These are phyloP conservation scores for Cucurbitaria berberidis DNA, from an alignment of 2,329 filamentous ascomycete genomes.

Conservation along the genomic window DNA sequence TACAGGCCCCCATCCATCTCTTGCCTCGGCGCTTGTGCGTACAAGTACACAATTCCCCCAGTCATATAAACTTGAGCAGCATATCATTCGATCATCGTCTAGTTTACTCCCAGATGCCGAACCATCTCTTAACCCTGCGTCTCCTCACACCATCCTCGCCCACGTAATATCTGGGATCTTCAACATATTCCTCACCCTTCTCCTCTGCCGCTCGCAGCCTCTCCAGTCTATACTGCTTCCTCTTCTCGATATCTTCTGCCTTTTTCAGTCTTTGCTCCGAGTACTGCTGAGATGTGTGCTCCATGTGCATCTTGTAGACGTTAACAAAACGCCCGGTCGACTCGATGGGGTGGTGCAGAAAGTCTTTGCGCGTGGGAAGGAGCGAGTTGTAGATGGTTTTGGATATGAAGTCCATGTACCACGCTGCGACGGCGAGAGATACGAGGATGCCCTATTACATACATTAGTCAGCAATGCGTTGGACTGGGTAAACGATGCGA, in stretches of 20 bases:
- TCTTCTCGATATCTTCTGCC: slow-evolving; percentile 86
- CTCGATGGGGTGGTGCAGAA: slow-evolving; percentile 71
- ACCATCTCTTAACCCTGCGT: slow-evolving; percentile 76
- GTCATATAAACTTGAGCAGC: too few species aligned
- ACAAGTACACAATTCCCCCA: too few species aligned
- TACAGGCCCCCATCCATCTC: not conserved
- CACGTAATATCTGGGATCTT: slow-evolving; percentile 47
- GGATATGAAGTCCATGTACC: slow-evolving; percentile 77
- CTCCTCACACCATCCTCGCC: slow-evolving; percentile 51
- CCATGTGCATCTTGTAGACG: slow-evolving; percentile 77
- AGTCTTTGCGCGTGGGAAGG: slow-evolving; percentile 72
- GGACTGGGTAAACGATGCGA: not conserved
- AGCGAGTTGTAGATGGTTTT: slow-evolving; percentile 82
- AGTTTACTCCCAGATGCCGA: slow-evolving; percentile 72
- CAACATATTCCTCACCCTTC: slow-evolving; percentile 44
- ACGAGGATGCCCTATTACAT: slow-evolving; percentile 66
- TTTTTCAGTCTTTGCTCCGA: slow-evolving; percentile 74
- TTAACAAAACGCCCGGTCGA: slow-evolving; percentile 70
- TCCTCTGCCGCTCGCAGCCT: slow-evolving; percentile 47
- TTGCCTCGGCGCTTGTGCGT: not conserved
- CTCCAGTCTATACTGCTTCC: slow-evolving; percentile 77
- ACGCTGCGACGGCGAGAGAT: slow-evolving; percentile 73
- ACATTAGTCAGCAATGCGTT: slow-evolving; percentile 1
- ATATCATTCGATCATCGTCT: too few species aligned
- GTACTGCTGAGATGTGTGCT: slow-evolving; percentile 71